These are phyloP conservation scores for Eutypella sp. DNA, from an alignment of 2,329 filamentous ascomycete genomes.

Conservation along the genomic window DNA sequence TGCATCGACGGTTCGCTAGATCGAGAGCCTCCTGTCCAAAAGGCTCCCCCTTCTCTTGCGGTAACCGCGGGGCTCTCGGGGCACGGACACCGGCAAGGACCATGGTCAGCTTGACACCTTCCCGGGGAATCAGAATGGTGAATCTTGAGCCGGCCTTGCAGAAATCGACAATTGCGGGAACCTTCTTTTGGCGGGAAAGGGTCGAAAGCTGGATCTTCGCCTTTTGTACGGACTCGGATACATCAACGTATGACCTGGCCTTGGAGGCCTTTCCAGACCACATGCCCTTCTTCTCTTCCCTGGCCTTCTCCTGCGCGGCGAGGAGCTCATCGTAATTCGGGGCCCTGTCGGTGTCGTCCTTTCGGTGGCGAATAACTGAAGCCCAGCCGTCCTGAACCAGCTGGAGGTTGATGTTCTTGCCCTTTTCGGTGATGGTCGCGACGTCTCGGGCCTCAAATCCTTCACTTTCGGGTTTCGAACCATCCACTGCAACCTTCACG, in stretches of 20 bases:
- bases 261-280: slow-evolving; percentile 89
- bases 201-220: slow-evolving; percentile 89
- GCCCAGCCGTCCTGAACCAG: slow-evolving; percentile 92
- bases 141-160: slow-evolving; percentile 97
- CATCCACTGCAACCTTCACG: slow-evolving; percentile 82
- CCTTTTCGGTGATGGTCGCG: slow-evolving; percentile 76
- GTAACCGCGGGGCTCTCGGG: slow-evolving; percentile 74
- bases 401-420: slow-evolving; percentile 78
- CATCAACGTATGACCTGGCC: slow-evolving; percentile 76
- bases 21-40: slow-evolving; percentile 95
- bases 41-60: slow-evolving; percentile 79
- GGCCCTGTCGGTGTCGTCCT: slow-evolving; percentile 90
- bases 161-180: slow-evolving; percentile 92
- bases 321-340: slow-evolving; percentile 90
- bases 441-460: slow-evolving; percentile 94
- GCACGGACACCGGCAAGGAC: slow-evolving; percentile 91
- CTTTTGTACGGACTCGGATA: slow-evolving; percentile 88
- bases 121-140: slow-evolving; percentile 83
- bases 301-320: slow-evolving; percentile 74
- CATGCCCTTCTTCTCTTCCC: slow-evolving; percentile 87
- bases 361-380: slow-evolving; percentile 89
- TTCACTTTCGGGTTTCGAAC: slow-evolving; percentile 81
- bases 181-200: slow-evolving; percentile 83
- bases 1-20: slow-evolving; percentile 79
- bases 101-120: slow-evolving; percentile 91